phyloP scores from a whole-genome alignment of 2,329 filamentous ascomycete genomes.

The Cucurbitaria berberidis region DNA sequence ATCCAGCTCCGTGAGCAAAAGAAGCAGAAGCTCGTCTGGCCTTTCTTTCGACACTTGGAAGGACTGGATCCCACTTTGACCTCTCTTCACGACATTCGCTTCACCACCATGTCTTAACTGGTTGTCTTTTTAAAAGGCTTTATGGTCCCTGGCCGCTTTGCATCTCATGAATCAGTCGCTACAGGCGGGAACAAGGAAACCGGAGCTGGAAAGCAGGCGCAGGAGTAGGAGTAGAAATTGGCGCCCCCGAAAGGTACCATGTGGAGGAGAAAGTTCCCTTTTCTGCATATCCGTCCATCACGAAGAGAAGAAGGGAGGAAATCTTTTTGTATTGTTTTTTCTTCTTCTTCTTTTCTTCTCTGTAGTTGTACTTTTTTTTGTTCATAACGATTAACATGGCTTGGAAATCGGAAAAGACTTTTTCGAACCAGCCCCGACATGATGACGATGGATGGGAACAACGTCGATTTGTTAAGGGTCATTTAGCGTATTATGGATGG shows the following conservation, averaged over 20 bases:
- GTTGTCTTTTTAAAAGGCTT: constrained; percentile 27
- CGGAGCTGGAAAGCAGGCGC: neutral
- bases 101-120: constrained; percentile 38
- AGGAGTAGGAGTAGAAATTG: neutral
- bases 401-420: neutral
- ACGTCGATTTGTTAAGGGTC: neutral
- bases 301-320: neutral
- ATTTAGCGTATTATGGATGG: too few species aligned
- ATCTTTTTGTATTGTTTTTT: too few species aligned
- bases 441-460: neutral
- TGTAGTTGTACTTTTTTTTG: constrained; percentile 1
- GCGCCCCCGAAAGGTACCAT: neutral
- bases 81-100: constrained; percentile 41
- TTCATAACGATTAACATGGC: neutral
- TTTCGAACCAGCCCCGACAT: neutral
- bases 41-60: neutral
- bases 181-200: too few species aligned
- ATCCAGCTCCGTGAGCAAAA: too few species aligned
- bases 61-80: constrained; percentile 13
- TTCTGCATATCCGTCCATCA: neutral
- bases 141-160: constrained; percentile 19
- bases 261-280: neutral
- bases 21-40: neutral
- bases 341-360: too few species aligned
- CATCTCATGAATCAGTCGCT: neutral